A percentile compares a stretch with the other conserved stretches of the same genome.
Conservation (phyloP, 2,329 filamentous ascomycete species). For the Fusarium incarnatum region DNA sequence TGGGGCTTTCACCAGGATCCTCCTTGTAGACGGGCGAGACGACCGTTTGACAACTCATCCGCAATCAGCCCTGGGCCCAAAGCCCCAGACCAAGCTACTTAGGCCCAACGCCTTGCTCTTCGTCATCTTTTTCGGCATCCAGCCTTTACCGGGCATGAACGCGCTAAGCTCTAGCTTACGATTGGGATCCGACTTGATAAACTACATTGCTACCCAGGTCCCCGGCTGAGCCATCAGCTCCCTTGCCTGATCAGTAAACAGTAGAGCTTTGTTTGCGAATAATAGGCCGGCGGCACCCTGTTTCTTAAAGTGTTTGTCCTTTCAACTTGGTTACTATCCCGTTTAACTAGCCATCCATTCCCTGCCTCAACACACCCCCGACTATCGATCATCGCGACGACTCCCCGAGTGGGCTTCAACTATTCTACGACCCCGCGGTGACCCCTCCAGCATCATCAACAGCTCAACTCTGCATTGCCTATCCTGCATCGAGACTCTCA, state of each 20-base stretch:
- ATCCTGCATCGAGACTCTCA: constrained; percentile 11
- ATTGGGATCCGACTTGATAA: constrained; percentile 48
- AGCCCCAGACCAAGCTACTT: constrained; percentile 47
- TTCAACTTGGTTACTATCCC: constrained; percentile 44
- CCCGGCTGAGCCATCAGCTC: constrained; percentile 48
- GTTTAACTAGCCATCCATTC: constrained; percentile 44
- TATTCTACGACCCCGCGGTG: constrained; percentile 44
- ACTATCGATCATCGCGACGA: constrained; percentile 44
- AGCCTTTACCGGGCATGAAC: constrained; percentile 48
- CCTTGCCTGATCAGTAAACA: constrained; percentile 46
- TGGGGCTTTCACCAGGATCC: constrained; percentile 54
- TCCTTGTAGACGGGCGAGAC: constrained; percentile 55
- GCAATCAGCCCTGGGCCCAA: constrained; percentile 48
- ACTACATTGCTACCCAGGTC: constrained; percentile 47
- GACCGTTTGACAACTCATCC: constrained; percentile 53
- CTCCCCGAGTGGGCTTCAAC: constrained; percentile 40
- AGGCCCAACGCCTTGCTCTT: constrained; percentile 47
- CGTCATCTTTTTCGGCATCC: constrained; percentile 46
- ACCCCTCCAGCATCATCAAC: constrained; percentile 42
- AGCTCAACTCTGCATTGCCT: constrained; percentile 13
- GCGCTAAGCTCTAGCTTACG: constrained; percentile 46
- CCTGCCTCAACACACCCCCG: constrained; percentile 43
- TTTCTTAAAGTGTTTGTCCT: constrained; percentile 39
- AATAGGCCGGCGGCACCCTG: constrained; percentile 47
- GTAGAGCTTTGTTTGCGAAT: constrained; percentile 44